These are phyloP conservation scores for Emergomyces pasteurianus DNA, from an alignment of 2,329 filamentous ascomycete genomes.

Conservation along the genomic window DNA sequence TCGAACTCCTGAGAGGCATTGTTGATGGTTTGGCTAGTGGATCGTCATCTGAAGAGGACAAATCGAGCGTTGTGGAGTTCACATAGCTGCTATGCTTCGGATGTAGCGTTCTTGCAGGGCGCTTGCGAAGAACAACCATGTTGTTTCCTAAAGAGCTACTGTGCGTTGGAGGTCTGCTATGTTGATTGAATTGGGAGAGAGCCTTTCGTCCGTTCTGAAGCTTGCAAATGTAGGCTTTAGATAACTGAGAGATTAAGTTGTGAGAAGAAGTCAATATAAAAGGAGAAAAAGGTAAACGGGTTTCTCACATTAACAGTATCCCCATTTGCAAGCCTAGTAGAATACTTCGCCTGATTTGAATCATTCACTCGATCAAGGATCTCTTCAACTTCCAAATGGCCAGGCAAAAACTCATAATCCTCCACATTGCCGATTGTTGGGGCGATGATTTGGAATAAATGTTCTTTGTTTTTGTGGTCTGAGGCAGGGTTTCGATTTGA, in stretches of 20 bases:
- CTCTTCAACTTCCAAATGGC: constrained; percentile 8
- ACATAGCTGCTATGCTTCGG: constrained; percentile 7
- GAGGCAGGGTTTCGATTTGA: background rate
- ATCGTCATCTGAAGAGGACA: constrained; percentile 12
- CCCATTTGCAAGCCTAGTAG: constrained; percentile 6
- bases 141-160: background rate
- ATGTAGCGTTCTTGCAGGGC: background rate
- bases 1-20: background rate
- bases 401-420: constrained; percentile 9
- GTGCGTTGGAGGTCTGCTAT: background rate
- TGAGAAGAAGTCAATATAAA: background rate
- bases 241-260: background rate
- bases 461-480: background rate
- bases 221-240: background rate
- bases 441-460: constrained; percentile 1
- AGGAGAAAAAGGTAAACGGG: background rate
- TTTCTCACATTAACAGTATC: constrained; percentile 8
- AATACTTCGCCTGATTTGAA: constrained; percentile 2
- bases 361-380: constrained; percentile 5
- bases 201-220: background rate
- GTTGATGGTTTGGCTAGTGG: background rate
- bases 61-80: constrained; percentile 7
- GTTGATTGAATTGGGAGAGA: background rate
- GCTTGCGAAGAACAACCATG: background rate
- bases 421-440: constrained; percentile 13